A percentile compares a stretch with the other conserved stretches of the same genome.
Evolutionary conservation across 768 basidiomycete genomes (phyloP).

Genomic region (Suillus subluteus): DNA sequence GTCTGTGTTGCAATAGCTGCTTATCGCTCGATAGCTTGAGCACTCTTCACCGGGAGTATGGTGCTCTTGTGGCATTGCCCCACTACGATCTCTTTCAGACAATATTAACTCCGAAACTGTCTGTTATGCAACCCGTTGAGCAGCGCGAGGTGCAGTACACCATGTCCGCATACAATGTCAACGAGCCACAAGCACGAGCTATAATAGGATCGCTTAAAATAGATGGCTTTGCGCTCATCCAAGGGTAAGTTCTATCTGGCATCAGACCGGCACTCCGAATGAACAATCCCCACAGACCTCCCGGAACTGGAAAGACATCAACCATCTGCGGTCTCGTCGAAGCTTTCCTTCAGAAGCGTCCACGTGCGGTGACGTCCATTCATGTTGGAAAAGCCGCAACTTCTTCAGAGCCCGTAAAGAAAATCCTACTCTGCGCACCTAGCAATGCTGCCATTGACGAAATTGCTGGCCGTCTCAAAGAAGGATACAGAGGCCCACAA

Average conservation of each 20-base stretch:
- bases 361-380: constrained; percentile 50
- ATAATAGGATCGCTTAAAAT: constrained; percentile 74
- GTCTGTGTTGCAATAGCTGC: constrained; percentile 1
- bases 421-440: constrained; percentile 91
- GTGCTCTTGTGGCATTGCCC: constrained; percentile 78
- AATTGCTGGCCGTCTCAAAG: constrained; percentile 84
- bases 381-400: constrained; percentile 47
- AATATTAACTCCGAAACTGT: constrained; percentile 71
- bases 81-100: constrained; percentile 79
- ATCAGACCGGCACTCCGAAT: constrained; percentile 5
- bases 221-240: constrained; percentile 87
- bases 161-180: constrained; percentile 75
- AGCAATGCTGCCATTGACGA: constrained; percentile 99
- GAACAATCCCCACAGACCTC: constrained; percentile 61
- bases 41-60: constrained; percentile 92
- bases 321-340: constrained; percentile 96
- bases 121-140: constrained; percentile 48
- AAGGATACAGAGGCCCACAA: constrained; percentile 64
- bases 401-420: constrained; percentile 55
- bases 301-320: constrained; percentile 98
- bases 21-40: constrained; percentile 61
- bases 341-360: constrained; percentile 70
- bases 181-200: constrained; percentile 93
- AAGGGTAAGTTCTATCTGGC: constrained; percentile 67
- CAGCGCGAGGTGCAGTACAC: constrained; percentile 57